A percentile compares a stretch with the other conserved stretches of the same genome.
Conservation (phyloP, 148 eudicot species). For the Camellia granthamiana region DNA sequence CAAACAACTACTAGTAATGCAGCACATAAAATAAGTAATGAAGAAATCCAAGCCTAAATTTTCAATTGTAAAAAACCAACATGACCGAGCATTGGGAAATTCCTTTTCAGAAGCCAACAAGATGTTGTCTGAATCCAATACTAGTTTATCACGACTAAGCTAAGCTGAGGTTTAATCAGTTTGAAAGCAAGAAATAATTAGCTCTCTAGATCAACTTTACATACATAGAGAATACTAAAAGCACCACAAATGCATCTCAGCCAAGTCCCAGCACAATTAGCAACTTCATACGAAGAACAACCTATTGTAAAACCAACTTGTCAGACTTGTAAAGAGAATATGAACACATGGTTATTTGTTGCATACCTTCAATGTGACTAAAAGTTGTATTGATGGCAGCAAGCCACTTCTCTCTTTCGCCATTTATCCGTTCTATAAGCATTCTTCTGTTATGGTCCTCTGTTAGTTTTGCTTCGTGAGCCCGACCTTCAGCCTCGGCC, state of each 20-base stretch:
- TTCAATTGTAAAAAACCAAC: neutral
- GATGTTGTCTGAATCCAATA: neutral
- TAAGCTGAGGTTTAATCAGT: neutral
- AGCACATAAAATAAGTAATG: neutral
- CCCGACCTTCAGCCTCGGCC: conserved; percentile 95
- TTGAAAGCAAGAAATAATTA: neutral
- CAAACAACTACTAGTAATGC: neutral
- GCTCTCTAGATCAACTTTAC: neutral
- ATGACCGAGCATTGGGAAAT: neutral
- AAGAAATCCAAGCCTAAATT: neutral
- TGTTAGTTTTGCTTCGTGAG: conserved; percentile 78
- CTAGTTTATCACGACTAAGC: neutral
- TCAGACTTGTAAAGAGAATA: neutral
- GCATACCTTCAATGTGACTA: conserved; percentile 83
- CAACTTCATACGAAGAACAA: neutral
- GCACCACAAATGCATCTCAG: neutral
- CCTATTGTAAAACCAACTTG: neutral
- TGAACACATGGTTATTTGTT: neutral
- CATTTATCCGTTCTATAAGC: conserved; percentile 71
- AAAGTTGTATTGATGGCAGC: conserved; percentile 95
- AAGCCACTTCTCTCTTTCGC: conserved; percentile 97
- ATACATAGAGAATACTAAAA: neutral
- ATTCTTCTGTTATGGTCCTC: conserved; percentile 85
- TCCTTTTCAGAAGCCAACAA: neutral
- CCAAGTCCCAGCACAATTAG: neutral